phyloP scores from a whole-genome alignment of 169 alveolate species.

The Theileria equi region DNA sequence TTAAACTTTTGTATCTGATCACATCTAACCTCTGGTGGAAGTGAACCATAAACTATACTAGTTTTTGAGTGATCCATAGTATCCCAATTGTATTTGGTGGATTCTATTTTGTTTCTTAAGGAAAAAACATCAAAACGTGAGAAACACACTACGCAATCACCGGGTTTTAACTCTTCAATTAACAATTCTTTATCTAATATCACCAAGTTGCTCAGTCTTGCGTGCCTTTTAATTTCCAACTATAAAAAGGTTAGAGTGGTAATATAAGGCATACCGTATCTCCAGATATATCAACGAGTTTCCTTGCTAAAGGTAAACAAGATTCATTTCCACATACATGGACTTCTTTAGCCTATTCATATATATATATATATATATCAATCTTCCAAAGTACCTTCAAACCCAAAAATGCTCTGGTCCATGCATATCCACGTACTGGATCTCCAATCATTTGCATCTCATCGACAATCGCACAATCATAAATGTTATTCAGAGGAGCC shows the following conservation, averaged over 20 bases:
- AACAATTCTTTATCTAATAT: slow-evolving; percentile 62
- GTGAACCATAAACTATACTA: slow-evolving; percentile 77
- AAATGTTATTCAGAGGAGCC: slow-evolving; percentile 73
- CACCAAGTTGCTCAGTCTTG: slow-evolving; percentile 43
- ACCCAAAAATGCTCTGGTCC: slow-evolving; percentile 89
- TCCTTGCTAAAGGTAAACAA: slow-evolving; percentile 16
- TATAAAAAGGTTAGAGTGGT: slow-evolving; percentile 14
- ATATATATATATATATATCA: neutral
- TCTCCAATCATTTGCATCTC: slow-evolving; percentile 89
- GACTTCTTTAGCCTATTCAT: slow-evolving; percentile 66
- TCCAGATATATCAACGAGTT: slow-evolving; percentile 24
- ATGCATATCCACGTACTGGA: slow-evolving; percentile 84
- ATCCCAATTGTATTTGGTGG: slow-evolving; percentile 14
- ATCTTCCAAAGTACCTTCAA: slow-evolving; percentile 57
- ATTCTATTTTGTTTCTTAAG: slow-evolving; percentile 59
- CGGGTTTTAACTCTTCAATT: slow-evolving; percentile 76
- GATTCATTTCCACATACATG: slow-evolving; percentile 67
- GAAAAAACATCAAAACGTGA: slow-evolving; percentile 73
- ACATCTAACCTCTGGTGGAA: slow-evolving; percentile 86
- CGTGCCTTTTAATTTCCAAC: slow-evolving; percentile 59
- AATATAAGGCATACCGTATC: slow-evolving; percentile 30
- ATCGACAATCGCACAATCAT: slow-evolving; percentile 87
- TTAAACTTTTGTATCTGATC: slow-evolving; percentile 70
- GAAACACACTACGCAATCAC: slow-evolving; percentile 88
- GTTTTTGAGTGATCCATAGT: slow-evolving; percentile 52